Percentiles rank a stretch among this genome's conserved stretches.
Evolutionary conservation across 2,329 filamentous ascomycete species (phyloP).

Genomic region (Westerdykella sp.): DNA sequence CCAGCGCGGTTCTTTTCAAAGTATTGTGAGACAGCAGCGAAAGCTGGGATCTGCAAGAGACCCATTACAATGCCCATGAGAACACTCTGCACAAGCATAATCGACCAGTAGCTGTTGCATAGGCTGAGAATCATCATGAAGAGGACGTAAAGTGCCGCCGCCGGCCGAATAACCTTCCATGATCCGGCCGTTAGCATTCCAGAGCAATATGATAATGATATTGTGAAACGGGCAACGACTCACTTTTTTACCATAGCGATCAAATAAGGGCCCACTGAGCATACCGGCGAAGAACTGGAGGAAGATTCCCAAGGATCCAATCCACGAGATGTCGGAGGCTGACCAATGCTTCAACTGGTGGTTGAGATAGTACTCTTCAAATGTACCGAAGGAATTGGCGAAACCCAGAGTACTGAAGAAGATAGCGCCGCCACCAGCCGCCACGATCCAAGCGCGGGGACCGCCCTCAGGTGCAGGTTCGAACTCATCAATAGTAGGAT

Average conservation of each 20-base stretch:
- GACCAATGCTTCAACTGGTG: constrained; percentile 34
- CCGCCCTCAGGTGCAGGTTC: constrained; percentile 32
- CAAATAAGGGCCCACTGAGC: constrained; percentile 55
- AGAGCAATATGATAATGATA: not conserved
- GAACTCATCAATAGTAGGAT: constrained; percentile 16
- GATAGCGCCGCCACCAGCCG: constrained; percentile 25
- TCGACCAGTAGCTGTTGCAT: constrained; percentile 50
- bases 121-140: constrained; percentile 59
- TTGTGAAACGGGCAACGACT: constrained; percentile 3
- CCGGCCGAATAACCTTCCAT: constrained; percentile 45
- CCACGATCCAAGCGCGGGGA: constrained; percentile 29
- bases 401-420: constrained; percentile 34
- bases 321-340: constrained; percentile 39
- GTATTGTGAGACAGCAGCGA: constrained; percentile 43
- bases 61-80: constrained; percentile 48
- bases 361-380: constrained; percentile 41
- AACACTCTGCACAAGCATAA: constrained; percentile 50
- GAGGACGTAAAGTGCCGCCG: constrained; percentile 52
- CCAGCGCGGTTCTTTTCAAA: constrained; percentile 46
- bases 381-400: constrained; percentile 38
- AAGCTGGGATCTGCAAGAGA: constrained; percentile 46
- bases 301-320: constrained; percentile 37
- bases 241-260: constrained; percentile 44
- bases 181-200: constrained; percentile 39
- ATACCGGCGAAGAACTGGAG: constrained; percentile 50